Evolutionary conservation across 108 stramenopile genomes (phyloP), one percentile per base, ranked within the genome.

Genomic region (Nitzschia sp.): DNA sequence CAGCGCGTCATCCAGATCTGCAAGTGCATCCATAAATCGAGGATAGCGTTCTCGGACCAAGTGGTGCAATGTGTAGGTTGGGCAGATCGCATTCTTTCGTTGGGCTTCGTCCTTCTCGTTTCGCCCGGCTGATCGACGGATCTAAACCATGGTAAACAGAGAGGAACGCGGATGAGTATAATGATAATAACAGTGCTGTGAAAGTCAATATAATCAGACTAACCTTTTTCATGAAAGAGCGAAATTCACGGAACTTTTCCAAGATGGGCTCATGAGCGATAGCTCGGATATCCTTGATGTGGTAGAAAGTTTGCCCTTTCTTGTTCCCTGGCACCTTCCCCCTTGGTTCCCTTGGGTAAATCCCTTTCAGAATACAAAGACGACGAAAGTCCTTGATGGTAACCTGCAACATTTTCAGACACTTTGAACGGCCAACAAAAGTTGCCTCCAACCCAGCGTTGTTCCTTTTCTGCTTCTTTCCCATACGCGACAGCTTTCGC

Each of bases 301-400:
- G 97, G 71, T 98, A 99, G 73, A 95, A 98, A 1, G 93, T 91
- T 74, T 97, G 93, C 0, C 85, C 85, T 72, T 96, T 96, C 66
- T 97, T 97, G 53, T 94, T 91, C 19, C 91, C 87, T 0, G 87
- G 84, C 38, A 90, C 81, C 34, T 94, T 85, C 44, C 81, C 85
- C 25, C 82, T 67, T 38, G 99, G 99, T 45, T 98, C 94, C 28
- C 99, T 80, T 8, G 99, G 99, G 78, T 98, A 99, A 32, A 99
- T 90, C 15, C 99, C 99, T 81, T 99, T 99, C 44, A 99, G 88
- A 75, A 99, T 99, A 79, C 99, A 99, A 3, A 99, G 87, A 47
- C 99, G 88, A 33, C 98, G 90, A 83, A 99, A 99, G 68, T 99
- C 99, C 57, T 96, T 93, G 50, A 99, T 80, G 1, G 94, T 94